phyloP scores from a whole-genome alignment of 371 early-diverging fungal genomes.

The Dentiscutata heterogama region DNA sequence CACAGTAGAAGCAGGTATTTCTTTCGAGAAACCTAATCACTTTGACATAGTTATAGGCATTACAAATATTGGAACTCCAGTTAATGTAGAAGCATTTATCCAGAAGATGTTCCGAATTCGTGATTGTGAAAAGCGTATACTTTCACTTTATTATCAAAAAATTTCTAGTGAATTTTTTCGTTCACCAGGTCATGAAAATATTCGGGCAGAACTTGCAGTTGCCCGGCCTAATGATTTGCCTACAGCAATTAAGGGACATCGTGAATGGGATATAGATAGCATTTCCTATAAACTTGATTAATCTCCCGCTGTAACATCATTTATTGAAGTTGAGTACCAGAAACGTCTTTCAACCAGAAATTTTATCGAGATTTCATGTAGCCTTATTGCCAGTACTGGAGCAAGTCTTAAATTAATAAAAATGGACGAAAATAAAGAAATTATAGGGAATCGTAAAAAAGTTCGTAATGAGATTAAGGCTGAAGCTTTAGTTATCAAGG shows the following conservation, averaged over 20 bases:
- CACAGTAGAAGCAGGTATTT: not conserved
- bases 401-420: slow-evolving; percentile 36
- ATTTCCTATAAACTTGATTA: slow-evolving; percentile 35
- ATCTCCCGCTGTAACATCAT: slow-evolving; percentile 33
- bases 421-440: slow-evolving; percentile 22
- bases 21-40: not conserved
- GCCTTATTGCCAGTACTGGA: slow-evolving; percentile 34
- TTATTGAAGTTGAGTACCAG: slow-evolving; percentile 41
- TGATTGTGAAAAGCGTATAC: not conserved
- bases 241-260: slow-evolving; percentile 16
- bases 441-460: slow-evolving; percentile 36
- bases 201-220: slow-evolving; percentile 22
- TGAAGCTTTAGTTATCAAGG: slow-evolving; percentile 7
- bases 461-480: slow-evolving; percentile 16
- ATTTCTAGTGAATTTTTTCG: not conserved
- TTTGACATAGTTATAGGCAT: not conserved
- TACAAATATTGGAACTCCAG: slow-evolving; percentile 36
- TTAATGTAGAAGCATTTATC: slow-evolving; percentile 32
- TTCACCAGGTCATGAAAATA: slow-evolving; percentile 28
- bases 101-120: slow-evolving; percentile 32
- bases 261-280: slow-evolving; percentile 25
- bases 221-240: slow-evolving; percentile 16
- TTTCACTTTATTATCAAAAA: not conserved
- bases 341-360: slow-evolving; percentile 26
- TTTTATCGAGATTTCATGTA: slow-evolving; percentile 31